Base-by-base conservation (phyloP, 495 filamentous ascomycete genomes). In the Cairneyella variabilis region DNA sequence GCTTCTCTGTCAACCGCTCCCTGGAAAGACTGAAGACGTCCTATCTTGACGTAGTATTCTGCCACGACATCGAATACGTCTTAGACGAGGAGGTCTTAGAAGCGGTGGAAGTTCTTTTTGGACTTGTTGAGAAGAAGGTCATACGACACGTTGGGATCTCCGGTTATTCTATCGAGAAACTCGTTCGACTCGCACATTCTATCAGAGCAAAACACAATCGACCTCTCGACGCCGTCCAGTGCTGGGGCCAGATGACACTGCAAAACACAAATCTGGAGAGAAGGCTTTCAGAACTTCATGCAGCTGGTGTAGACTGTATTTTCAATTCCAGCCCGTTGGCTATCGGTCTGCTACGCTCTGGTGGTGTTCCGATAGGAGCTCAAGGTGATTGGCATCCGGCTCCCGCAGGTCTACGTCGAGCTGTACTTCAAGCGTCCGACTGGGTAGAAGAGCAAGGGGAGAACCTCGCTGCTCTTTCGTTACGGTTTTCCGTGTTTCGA, bases 81-180 rank as follows among this genome's bases (percentile, higher is more conserved):
- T 67, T 76, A 0, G 65, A 76, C 0, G 62, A 53, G 8, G 80
- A 86, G 51, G 81, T 82, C 3, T 57, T 88, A 4, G 66, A 61
- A 23, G 85, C 82, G 0, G 76, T 88, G 14, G 66, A 65, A 2
- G 89, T 91, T 64, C 73, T 96, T 53, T 83, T 91, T 17, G 76
- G 84, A 6, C 77, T 96, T 40, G 75, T 91, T 42, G 85, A 88
- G 61, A 78, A 84, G 58, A 82, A 84, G 0, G 56, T 77, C 0
- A 64, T 96, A 7, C 80, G 77, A 23, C 91, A 96, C 64, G 76
- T 97, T 5, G 91, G 91, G 30, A 92, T 97, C 59, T 95, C 88
- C 4, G 91, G 91, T 3, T 97, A 95, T 57, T 89, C 90, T 0
- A 78, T 91, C n/a, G n/a, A n/a, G n/a, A n/a, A n/a, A n/a, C n/a